Percentiles rank a stretch among this genome's conserved stretches.
Evolutionary conservation across 2,329 filamentous ascomycete genomes (phyloP).

Genomic region (Fusarium xylarioides): DNA sequence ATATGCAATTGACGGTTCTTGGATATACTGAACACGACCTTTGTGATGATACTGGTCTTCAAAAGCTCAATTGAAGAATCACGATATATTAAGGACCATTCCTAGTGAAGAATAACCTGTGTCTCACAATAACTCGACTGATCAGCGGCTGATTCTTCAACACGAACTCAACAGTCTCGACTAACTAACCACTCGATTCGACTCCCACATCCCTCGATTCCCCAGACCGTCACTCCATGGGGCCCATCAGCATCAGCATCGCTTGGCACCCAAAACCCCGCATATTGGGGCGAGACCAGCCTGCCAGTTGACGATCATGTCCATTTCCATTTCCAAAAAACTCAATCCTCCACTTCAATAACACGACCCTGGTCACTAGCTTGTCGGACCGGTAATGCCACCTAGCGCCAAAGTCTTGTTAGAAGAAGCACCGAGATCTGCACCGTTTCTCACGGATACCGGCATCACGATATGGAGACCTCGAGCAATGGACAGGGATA

Average conservation of each 20-base stretch:
- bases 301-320: not conserved
- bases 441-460: conserved; percentile 25
- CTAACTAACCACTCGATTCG: not conserved
- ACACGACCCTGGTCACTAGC: not conserved
- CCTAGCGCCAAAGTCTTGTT: conserved; percentile 14
- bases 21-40: not conserved
- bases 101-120: not conserved
- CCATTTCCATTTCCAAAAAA: not conserved
- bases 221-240: conserved; percentile 7
- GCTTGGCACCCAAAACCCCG: conserved; percentile 9
- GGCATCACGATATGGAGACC: conserved; percentile 1
- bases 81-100: not conserved
- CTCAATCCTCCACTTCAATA: not conserved
- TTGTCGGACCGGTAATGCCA: conserved; percentile 17
- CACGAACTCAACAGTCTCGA: not conserved
- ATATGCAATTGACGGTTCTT: not conserved
- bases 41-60: fast-evolving
- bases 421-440: conserved; percentile 12
- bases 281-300: conserved; percentile 4
- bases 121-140: not conserved
- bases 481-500: not conserved
- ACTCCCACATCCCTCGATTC: not conserved
- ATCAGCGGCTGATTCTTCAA: not conserved
- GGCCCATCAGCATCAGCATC: not conserved
- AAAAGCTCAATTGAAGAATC: not conserved